Base-by-base conservation (phyloP, 2,329 filamentous ascomycete genomes). In the Diplodia seriata region DNA sequence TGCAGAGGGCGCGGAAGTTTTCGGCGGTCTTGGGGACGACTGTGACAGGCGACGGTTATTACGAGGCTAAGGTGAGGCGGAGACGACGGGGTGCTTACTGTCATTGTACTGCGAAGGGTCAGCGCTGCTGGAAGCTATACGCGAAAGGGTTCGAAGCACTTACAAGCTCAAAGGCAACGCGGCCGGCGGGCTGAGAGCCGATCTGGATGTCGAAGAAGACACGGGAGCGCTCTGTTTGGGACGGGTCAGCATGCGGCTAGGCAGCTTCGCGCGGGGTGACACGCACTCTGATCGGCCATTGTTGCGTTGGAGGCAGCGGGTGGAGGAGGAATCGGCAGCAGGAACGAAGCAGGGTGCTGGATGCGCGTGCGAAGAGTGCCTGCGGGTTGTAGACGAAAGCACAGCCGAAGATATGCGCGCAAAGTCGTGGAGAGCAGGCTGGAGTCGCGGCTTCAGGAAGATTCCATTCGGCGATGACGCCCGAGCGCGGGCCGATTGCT, bases 151-250 rank as follows among this genome's bases (percentile, higher is more conserved):
- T 4, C 51, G 38, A 36, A 38, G 4, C 61, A 81, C 86, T 77
- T 80, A 89, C 87, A 72, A 99, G 88, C 84, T 97, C 93, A 81
- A 99, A 94, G 70, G 87, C 89, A 78, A 99, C 85, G 72, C 94
- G 90, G 70, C 93, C 94, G 69, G 88, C 86, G 53, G 87, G 83
- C 74, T 88, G 86, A 69, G 87, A 86, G 76, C 91, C 93, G 76
- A 98, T 90, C 70, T 89, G 85, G 78, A 99, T 90, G 83, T 98
- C 94, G 80, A 99, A 97, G 85, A 90, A 99, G 82, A 97, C 94
- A 74, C 91, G 90, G 77, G 88, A 88, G 76, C 91, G 90, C 78
- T 85, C 84, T 84, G 77, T 18, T 51, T 51, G 14, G 12, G 12
- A 29, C 31, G 23, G 43, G 53, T 67, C n/a, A 67, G 64, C 53